Percentiles rank a stretch among this genome's conserved stretches.
These are phyloP conservation scores for Verticillium tricorpus DNA, from an alignment of 2,329 filamentous ascomycete species.

Conservation along the genomic window DNA sequence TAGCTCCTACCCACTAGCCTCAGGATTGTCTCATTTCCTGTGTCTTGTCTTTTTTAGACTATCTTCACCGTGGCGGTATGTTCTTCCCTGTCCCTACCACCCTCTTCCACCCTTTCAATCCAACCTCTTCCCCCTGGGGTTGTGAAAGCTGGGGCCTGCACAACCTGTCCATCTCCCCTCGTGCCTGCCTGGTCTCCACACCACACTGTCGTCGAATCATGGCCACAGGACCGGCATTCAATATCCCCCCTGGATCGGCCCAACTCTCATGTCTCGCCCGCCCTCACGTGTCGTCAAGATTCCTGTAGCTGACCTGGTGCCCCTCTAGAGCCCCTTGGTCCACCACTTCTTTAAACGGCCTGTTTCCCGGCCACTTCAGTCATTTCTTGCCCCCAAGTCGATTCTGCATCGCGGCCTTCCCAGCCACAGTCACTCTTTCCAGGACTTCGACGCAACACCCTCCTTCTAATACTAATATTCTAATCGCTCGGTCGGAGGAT, in stretches of 20 bases:
- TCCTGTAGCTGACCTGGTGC: slow-evolving; percentile 24
- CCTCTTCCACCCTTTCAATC: slow-evolving; percentile 9
- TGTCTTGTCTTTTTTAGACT: slow-evolving; percentile 32
- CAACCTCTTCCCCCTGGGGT: slow-evolving; percentile 12
- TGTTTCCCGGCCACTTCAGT: slow-evolving; percentile 37
- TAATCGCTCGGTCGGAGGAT: slow-evolving; percentile 13
- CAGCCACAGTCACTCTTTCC: slow-evolving; percentile 56
- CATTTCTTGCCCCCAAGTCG: slow-evolving; percentile 24
- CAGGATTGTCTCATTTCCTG: slow-evolving; percentile 45
- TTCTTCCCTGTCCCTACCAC: slow-evolving; percentile 19
- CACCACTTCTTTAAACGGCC: slow-evolving; percentile 42
- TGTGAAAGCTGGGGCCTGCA: not conserved
- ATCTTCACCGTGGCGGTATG: slow-evolving; percentile 47
- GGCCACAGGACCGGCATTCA: slow-evolving; percentile 10
- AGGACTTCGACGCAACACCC: slow-evolving; percentile 19
- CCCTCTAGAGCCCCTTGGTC: slow-evolving; percentile 37
- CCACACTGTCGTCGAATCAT: slow-evolving; percentile 15
- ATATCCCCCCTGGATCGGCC: slow-evolving; percentile 10
- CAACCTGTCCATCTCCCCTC: slow-evolving; percentile 17
- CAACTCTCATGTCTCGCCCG: slow-evolving; percentile 3
- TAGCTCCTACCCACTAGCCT: slow-evolving; percentile 48
- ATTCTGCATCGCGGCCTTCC: slow-evolving; percentile 38
- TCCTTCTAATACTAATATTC: slow-evolving; percentile 19
- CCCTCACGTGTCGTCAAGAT: slow-evolving; percentile 1
- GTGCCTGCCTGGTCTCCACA: slow-evolving; percentile 14